These are phyloP conservation scores for Diaporthe citri DNA, from an alignment of 2,329 filamentous ascomycete species.

Conservation along the genomic window DNA sequence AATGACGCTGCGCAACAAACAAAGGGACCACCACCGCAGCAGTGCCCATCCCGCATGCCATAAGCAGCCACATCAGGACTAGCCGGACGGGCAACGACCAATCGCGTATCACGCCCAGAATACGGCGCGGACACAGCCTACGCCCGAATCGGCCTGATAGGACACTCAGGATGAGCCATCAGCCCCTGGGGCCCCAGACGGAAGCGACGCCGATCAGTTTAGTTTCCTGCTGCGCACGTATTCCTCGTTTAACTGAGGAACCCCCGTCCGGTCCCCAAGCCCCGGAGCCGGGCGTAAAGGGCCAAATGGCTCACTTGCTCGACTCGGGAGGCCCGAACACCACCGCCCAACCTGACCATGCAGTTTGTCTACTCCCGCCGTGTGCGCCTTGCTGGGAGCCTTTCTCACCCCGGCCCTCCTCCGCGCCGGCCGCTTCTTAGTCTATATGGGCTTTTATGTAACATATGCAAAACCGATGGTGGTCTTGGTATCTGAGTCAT, in stretches of 20 bases:
- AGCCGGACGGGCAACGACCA: neutral
- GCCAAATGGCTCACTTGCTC: neutral
- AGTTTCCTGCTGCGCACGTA: neutral
- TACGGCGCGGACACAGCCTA: slow-evolving; percentile 20
- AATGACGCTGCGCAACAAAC: neutral
- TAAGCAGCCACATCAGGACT: slow-evolving; percentile 22
- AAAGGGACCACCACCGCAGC: neutral
- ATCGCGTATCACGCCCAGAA: slow-evolving; percentile 27
- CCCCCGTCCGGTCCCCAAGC: neutral
- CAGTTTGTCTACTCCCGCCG: neutral
- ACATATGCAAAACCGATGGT: neutral
- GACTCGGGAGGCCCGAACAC: neutral
- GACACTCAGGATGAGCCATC: neutral
- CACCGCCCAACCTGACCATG: neutral
- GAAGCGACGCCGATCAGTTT: slow-evolving; percentile 3
- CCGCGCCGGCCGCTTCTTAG: neutral
- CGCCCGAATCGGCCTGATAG: neutral
- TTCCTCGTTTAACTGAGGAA: neutral
- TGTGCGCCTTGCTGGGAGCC: slow-evolving; percentile 14
- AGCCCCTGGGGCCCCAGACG: neutral
- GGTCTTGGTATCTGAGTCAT: neutral
- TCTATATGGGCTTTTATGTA: neutral
- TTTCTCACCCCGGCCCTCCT: neutral
- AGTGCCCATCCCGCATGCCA: neutral
- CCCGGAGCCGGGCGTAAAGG: neutral